phyloP scores from a whole-genome alignment of 495 filamentous ascomycete species.

The Tuber umbilicatum region DNA sequence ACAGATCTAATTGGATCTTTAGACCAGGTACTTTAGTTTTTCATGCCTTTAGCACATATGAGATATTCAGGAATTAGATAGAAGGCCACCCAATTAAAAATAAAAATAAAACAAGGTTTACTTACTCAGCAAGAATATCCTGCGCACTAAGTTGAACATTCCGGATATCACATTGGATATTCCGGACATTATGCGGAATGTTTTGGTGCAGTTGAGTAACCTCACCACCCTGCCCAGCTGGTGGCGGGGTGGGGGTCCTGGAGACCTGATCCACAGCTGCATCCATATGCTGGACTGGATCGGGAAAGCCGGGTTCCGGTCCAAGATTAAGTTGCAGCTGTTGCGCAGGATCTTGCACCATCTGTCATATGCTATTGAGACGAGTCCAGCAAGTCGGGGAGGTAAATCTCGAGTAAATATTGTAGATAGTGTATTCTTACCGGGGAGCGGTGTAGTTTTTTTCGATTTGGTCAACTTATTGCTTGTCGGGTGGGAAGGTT shows the following conservation, averaged over 20 bases:
- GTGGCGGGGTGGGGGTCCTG: slow-evolving; percentile 9
- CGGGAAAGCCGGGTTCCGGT: slow-evolving; percentile 3
- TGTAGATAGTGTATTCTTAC: not conserved
- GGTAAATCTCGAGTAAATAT: not conserved
- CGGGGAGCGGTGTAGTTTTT: not conserved
- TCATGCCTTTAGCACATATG: too few relatives aligned
- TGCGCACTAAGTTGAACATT: not conserved
- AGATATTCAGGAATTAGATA: slow-evolving; percentile 15
- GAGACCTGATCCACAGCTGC: slow-evolving; percentile 13
- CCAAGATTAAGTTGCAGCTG: not conserved
- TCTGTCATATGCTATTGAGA: slow-evolving; percentile 5
- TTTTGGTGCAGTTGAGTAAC: slow-evolving; percentile 1
- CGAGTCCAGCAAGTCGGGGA: not conserved
- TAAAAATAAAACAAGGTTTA: slow-evolving; percentile 5
- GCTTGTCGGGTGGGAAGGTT: not conserved
- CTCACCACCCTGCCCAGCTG: slow-evolving; percentile 2
- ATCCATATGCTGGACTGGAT: slow-evolving; percentile 10
- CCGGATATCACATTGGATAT: too few relatives aligned
- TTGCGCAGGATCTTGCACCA: not conserved
- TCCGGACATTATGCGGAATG: slow-evolving; percentile 6
- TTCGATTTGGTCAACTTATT: not conserved
- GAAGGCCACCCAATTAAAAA: not conserved
- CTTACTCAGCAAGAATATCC: slow-evolving; percentile 16
- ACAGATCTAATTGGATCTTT: too few relatives aligned
- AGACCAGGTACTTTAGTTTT: too few relatives aligned